phyloP scores from a whole-genome alignment of 129 eudicot genomes.

The Saussurea involucrata region DNA sequence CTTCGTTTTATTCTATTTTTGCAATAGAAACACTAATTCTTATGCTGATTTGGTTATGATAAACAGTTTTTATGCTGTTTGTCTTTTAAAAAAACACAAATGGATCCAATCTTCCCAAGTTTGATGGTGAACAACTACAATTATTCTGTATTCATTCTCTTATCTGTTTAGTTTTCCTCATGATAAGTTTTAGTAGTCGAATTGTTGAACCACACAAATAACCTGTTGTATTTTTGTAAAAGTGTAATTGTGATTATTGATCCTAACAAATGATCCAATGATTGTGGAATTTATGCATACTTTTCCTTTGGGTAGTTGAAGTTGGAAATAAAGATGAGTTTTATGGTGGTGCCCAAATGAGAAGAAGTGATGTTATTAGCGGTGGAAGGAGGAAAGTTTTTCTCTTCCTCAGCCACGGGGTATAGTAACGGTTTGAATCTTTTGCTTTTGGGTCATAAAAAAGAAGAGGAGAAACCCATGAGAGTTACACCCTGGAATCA shows the following conservation, averaged over 20 bases:
- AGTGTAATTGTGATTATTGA: too few species aligned
- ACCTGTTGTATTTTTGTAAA: too few species aligned
- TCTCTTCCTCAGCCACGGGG: slow-evolving; percentile 95
- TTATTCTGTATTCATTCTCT: not conserved
- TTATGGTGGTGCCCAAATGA: slow-evolving; percentile 60
- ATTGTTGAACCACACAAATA: too few species aligned
- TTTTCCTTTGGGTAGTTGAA: not conserved
- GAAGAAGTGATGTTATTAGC: slow-evolving; percentile 94
- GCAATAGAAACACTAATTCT: not conserved
- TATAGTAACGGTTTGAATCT: slow-evolving; percentile 88
- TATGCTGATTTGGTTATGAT: not conserved
- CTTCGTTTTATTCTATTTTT: too few species aligned
- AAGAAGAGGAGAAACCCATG: slow-evolving; percentile 87
- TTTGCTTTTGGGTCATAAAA: slow-evolving; percentile 82
- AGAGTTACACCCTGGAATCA: slow-evolving; percentile 94
- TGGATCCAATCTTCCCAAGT: not conserved
- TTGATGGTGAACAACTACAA: not conserved
- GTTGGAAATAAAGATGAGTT: slow-evolving; percentile 13
- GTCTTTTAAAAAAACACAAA: not conserved
- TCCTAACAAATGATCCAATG: too few species aligned
- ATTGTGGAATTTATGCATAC: not conserved
- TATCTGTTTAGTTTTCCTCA: not conserved
- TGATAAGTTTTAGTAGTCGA: not conserved
- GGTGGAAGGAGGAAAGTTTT: slow-evolving; percentile 98
- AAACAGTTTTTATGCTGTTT: not conserved